Evolutionary conservation across 345 rosid species (phyloP).

Genomic region (Acer saccharum): DNA sequence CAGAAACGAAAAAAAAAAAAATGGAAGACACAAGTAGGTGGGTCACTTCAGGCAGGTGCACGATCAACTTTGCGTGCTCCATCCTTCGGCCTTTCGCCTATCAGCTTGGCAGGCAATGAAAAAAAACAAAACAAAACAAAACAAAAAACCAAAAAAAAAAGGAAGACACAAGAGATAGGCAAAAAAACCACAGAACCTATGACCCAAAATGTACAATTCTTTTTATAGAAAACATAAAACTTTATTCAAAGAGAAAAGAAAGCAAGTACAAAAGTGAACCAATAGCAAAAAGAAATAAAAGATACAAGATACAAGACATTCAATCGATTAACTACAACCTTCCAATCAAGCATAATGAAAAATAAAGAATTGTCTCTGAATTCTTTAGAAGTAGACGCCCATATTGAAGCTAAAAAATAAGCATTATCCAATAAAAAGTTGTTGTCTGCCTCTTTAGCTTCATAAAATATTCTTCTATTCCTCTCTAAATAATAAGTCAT

Average conservation of each 20-base stretch:
- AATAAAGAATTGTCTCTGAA: too few relatives aligned
- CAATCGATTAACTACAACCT: background rate
- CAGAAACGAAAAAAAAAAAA: background rate
- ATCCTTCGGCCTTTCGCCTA: too few relatives aligned
- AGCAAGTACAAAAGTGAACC: background rate
- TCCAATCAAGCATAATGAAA: background rate
- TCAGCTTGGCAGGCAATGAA: too few relatives aligned
- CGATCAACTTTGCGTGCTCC: too few relatives aligned
- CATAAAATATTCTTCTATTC: too few relatives aligned
- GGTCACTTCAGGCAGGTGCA: too few relatives aligned
- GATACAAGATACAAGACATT: background rate
- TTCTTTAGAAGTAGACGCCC: background rate
- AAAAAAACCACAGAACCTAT: background rate
- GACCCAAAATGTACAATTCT: background rate
- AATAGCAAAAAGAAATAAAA: background rate
- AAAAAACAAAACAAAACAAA: too few relatives aligned
- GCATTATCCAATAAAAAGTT: background rate
- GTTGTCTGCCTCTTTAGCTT: background rate
- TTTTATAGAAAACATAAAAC: background rate
- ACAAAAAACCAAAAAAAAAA: too few relatives aligned
- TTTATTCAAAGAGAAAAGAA: background rate
- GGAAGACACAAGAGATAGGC: background rate
- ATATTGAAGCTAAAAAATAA: background rate
- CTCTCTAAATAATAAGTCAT: too few relatives aligned
- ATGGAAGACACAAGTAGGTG: too few relatives aligned